Evolutionary conservation across 75 land plant genomes (phyloP).

Genomic region (Pinus tabuliformis): DNA sequence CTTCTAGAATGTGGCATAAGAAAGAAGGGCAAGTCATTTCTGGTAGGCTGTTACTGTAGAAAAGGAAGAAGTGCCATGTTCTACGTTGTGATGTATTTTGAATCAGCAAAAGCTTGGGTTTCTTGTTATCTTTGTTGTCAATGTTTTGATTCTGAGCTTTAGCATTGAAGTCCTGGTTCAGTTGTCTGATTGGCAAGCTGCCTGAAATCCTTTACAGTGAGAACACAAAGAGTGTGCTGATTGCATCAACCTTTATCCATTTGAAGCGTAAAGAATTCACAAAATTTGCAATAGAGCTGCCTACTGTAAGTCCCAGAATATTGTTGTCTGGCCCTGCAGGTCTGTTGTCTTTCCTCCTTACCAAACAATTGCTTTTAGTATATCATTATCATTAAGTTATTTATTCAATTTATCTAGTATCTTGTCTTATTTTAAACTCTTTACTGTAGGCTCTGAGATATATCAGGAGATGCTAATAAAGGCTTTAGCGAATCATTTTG

Average conservation of each 20-base stretch:
- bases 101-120: too few species aligned
- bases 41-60: too few species aligned
- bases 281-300: conserved; percentile 52
- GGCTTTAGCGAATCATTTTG: conserved; percentile 72
- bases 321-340: neutral
- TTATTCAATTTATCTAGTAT: neutral
- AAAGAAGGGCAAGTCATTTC: too few species aligned
- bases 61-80: too few species aligned
- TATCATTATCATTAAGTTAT: conserved; percentile 1
- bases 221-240: conserved; percentile 63
- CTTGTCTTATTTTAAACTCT: conserved; percentile 10
- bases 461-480: conserved; percentile 79
- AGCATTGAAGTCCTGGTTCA: too few species aligned
- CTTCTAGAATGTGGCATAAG: too few species aligned
- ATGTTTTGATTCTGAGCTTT: too few species aligned
- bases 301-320: conserved; percentile 13
- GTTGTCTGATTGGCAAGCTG: conserved; percentile 3
- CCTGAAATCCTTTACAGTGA: conserved; percentile 47
- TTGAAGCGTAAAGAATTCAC: conserved; percentile 55
- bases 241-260: conserved; percentile 61
- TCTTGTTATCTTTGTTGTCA: too few species aligned
- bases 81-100: too few species aligned
- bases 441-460: conserved; percentile 40
- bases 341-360: neutral
- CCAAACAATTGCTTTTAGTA: neutral